Evolutionary conservation across 257 asterid species (phyloP), one percentile per base, ranked within the genome.

Genomic region (Orobanche coerulescens): DNA sequence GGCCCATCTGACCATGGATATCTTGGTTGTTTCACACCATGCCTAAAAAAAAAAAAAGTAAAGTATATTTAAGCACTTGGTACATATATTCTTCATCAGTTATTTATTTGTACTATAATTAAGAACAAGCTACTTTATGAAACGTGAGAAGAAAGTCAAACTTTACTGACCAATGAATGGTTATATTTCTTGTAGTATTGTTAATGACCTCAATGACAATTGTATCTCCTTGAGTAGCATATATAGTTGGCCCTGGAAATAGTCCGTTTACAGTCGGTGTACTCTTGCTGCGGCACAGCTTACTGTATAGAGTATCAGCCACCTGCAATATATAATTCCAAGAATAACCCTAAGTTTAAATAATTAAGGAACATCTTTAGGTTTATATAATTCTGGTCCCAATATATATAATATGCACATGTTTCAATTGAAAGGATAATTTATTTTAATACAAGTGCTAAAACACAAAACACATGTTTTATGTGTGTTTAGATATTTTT

Each of bases 1-100:
- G 89, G 85, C 30, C 85, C 85, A 6, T 82, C 85, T 0, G 85
- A 72, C 89, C 83, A 82, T 1, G 86, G 86, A 59, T 77, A 64
- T 5, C 83, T 67, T 4, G 67, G 82, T 40, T 76, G 83, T 61
- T 74, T 77, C 53, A 68, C 84, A 34, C 89, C 89, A 37, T 82
- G 89, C 89, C 88, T 78, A 14, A 5, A 1, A 4, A 20, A 33
- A 54, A 26, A 54, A 18, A 19, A 2, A 20, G 1, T 10, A 34
- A 3, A 11, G 36, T n/a, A 52, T 8, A 42, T 2, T 37, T 13
- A 5, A 34, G n/a, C n/a, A n/a, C n/a, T n/a, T n/a, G n/a, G n/a
- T n/a, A n/a, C n/a, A n/a, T n/a, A n/a, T n/a, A n/a, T n/a, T n/a
- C n/a, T n/a, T n/a, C n/a, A n/a, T n/a, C n/a, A n/a, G n/a, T n/a